phyloP scores from a whole-genome alignment of 345 rosid species.

The Carallia pectinifolia region DNA sequence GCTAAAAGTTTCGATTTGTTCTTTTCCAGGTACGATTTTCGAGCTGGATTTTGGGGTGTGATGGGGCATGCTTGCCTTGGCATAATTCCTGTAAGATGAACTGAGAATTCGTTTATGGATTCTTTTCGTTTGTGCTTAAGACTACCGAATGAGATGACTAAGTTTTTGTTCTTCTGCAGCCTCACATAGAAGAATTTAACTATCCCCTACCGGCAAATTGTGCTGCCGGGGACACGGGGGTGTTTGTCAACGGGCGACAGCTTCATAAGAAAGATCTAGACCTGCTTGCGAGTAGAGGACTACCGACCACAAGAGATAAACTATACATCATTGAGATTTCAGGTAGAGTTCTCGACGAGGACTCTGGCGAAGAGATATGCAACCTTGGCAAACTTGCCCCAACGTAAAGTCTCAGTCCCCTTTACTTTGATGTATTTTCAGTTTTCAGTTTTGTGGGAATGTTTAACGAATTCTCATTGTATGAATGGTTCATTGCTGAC shows the following conservation, averaged over 20 bases:
- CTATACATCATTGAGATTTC: constrained; percentile 17
- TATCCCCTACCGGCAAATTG: constrained; percentile 25
- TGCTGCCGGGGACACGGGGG: constrained; percentile 21
- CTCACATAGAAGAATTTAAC: constrained; percentile 26
- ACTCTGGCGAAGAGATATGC: constrained; percentile 12
- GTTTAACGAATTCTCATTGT: neutral
- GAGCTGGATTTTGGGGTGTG: constrained; percentile 36
- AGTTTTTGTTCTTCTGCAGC: constrained; percentile 11
- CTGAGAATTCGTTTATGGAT: neutral
- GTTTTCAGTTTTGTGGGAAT: neutral
- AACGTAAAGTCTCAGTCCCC: constrained; percentile 20
- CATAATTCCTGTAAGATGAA: constrained; percentile 31
- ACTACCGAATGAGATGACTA: neutral
- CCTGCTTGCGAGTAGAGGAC: constrained; percentile 22
- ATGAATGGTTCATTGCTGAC: neutral
- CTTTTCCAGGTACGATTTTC: constrained; percentile 25
- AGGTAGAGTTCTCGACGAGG: constrained; percentile 25
- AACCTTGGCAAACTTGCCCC: constrained; percentile 33
- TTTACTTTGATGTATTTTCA: neutral
- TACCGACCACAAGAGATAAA: constrained; percentile 19
- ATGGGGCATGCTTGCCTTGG: constrained; percentile 30
- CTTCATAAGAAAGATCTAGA: constrained; percentile 28
- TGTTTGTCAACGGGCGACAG: constrained; percentile 31
- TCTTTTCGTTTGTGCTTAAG: neutral
- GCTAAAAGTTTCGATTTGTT: neutral